A percentile compares a stretch with the other conserved stretches of the same genome.
Evolutionary conservation across 225 moss, liverwort and hornwort species (phyloP).

Genomic region (Ulota crispa): DNA sequence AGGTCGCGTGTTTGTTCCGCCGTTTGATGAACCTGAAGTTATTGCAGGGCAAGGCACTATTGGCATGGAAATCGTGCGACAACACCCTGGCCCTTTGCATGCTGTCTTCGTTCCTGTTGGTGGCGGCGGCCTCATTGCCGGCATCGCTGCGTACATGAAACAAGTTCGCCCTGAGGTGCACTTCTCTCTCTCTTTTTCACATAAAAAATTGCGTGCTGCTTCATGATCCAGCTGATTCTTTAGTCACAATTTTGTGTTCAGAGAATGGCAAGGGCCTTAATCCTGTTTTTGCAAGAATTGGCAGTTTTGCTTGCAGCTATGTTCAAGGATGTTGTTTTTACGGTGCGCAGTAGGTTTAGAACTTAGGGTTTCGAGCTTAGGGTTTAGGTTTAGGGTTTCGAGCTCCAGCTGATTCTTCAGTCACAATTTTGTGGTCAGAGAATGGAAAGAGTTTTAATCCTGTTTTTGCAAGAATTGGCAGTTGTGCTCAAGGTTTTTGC

Average conservation of each 20-base stretch:
- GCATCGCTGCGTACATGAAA: constrained; percentile 92
- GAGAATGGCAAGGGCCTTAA: neutral
- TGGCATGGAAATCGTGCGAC: constrained; percentile 85
- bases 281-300: neutral
- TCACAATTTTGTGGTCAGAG: neutral
- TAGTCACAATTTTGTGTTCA: neutral
- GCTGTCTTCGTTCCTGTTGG: constrained; percentile 96
- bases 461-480: neutral
- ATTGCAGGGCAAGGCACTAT: constrained; percentile 97
- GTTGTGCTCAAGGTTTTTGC: neutral
- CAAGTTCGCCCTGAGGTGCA: constrained; percentile 80
- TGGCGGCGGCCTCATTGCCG: constrained; percentile 91
- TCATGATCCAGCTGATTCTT: neutral
- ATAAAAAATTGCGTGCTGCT: neutral
- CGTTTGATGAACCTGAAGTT: constrained; percentile 85
- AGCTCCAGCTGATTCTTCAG: neutral
- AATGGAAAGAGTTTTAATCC: neutral
- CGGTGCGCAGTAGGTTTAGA: neutral
- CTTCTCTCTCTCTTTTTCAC: neutral
- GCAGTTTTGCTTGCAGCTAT: neutral
- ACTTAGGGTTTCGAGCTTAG: constrained; percentile 1
- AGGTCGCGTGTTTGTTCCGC: constrained; percentile 84
- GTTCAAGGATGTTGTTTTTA: neutral
- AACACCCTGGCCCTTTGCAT: constrained; percentile 74
- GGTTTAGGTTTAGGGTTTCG: constrained; percentile 7